Evolutionary conservation across 768 basidiomycete genomes (phyloP).

Genomic region (Leccinellum rugosiceps): DNA sequence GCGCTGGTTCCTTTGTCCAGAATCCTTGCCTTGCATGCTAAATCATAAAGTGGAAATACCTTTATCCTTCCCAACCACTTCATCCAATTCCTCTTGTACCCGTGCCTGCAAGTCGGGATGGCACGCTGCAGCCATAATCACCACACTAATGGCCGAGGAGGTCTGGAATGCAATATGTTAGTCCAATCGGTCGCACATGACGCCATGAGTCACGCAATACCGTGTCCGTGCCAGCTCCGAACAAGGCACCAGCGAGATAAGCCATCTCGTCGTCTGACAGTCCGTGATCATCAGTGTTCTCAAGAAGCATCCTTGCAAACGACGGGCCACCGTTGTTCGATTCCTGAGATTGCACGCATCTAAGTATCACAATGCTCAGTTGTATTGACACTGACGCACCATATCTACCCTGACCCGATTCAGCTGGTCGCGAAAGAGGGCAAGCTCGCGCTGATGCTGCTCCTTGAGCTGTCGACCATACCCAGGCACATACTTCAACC

Average conservation of each 20-base stretch:
- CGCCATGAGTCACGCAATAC: slow-evolving; percentile 10
- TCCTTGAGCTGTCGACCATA: slow-evolving; percentile 50
- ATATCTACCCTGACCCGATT: slow-evolving; percentile 14
- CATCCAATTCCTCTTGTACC: slow-evolving; percentile 51
- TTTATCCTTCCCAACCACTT: slow-evolving; percentile 40
- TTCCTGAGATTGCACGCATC: not conserved
- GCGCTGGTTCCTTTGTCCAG: slow-evolving; percentile 20
- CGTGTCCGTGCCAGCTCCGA: slow-evolving; percentile 59
- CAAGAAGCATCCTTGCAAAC: slow-evolving; percentile 52
- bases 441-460: slow-evolving; percentile 50
- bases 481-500: slow-evolving; percentile 47
- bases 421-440: slow-evolving; percentile 45
- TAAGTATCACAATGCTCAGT: not conserved
- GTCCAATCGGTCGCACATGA: not conserved
- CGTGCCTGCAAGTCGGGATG: slow-evolving; percentile 46
- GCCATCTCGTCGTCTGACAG: slow-evolving; percentile 51
- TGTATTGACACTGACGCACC: not conserved
- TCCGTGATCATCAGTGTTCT: slow-evolving; percentile 44
- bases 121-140: slow-evolving; percentile 46
- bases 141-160: slow-evolving; percentile 46
- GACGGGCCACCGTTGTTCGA: slow-evolving; percentile 16
- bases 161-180: slow-evolving; percentile 26
- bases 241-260: slow-evolving; percentile 59
- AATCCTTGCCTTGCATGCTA: not conserved
- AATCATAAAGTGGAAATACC: slow-evolving; percentile 1